Evolutionary conservation across 148 eudicot species (phyloP), one percentile per base, ranked within the genome.

Genomic region (Pouteria glomerata): DNA sequence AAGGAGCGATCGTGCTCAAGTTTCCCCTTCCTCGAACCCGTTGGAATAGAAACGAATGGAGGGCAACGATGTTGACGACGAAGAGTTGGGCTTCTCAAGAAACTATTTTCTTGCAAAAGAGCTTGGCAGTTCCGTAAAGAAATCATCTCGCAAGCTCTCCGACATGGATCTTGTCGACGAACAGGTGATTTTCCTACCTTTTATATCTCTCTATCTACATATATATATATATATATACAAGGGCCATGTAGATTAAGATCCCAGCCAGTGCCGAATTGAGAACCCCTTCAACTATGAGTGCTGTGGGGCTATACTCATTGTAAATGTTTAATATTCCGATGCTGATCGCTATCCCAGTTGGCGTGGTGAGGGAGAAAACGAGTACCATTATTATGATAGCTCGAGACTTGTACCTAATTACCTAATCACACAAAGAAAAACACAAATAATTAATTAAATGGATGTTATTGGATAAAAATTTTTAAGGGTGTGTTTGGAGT

Each of bases 31-130:
- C 60, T 44, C 16, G 30, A 45, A 58, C 60, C 39, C 11, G 68
- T 18, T 31, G 19, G 30, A 30, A 30, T 41, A 4, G 6, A 33
- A 57, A 47, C 10, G 31, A 12, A 91, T 91, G 96, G 97, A 90
- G 24, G 63, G 65, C 55, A 79, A 81, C 59, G 90, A 88, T 45
- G 77, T 63, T 30, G 92, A 93, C 18, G 97, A 90, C 48, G 95
- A 88, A 30, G 98, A 93, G 65, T 76, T 87, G 45, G 94, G 80
- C 15, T 93, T 88, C 81, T 90, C 98, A 2, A 88, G 98, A 78
- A 93, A 85, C 74, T 93, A 88, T 76, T 93, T 93, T 60, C 77
- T 93, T 12, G 92, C 98, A 37, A 90, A 93, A 82, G 98, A 93
- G 70, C 63, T 82, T 42, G 80, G 87, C 30, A 75, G 82, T 42